Evolutionary conservation across 2,329 filamentous ascomycete species (phyloP), one percentile per base, ranked within the genome.

Genomic region (Tolypocladium ophioglossoides): DNA sequence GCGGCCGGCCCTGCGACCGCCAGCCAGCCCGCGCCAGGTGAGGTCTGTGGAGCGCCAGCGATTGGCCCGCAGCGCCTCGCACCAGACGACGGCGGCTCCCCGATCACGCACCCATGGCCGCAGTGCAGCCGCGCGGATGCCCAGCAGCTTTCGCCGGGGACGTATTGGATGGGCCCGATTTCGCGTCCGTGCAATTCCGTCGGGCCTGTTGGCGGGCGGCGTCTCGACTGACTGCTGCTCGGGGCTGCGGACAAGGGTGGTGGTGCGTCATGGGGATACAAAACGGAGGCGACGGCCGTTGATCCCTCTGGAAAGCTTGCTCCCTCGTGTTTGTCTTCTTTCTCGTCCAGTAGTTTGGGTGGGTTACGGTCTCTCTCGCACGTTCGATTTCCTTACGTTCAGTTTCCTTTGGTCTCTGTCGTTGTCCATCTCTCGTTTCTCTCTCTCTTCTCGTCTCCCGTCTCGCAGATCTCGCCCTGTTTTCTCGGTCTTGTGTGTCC

Each of bases 41-140:
- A 40, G 46, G 47, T 30, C 46, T 35, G 60, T 58, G 61, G 57
- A 52, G 55, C 46, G 16, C 18, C 50, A 48, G 55, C 56, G 64
- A 66, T 67, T 65, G 64, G 64, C 57, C 55, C 57, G 34, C 56
- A 60, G 53, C 54, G 55, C 55, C 52, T 54, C 51, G 49, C 53
- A 52, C 37, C 37, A 24, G 50, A n/a, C 52, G 51, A 44, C 39
- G 32, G 49, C 49, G 49, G 49, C 49, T 50, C 22, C 49, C 41
- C n/a, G 22, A 37, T 6, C 27, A 30, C 27, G 40, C 39, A 34
- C 30, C 20, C 8, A 16, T 30, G 41, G 22, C 34, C 18, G 27
- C 34, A 34, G 20, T 16, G 44, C 39, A 56, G 48, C 54, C 54
- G 54, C 55, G 54, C 57, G 57, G 57, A 53, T 54, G 51, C 48